phyloP scores from a whole-genome alignment of 495 filamentous ascomycete genomes.

The Monascus purpureus region DNA sequence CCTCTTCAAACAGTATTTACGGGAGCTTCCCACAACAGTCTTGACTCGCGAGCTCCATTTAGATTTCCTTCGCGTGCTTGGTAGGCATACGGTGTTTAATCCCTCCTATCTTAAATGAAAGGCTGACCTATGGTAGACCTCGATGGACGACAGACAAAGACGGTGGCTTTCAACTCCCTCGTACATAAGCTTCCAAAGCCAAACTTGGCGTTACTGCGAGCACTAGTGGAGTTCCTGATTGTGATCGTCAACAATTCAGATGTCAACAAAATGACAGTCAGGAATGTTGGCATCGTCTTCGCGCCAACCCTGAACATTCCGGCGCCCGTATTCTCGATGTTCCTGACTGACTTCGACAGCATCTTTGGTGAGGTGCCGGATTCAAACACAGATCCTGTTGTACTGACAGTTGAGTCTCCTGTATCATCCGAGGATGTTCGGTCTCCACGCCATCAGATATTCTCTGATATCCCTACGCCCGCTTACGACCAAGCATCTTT shows the following conservation, averaged over 20 bases:
- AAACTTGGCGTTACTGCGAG: slow-evolving; percentile 67
- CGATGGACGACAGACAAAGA: slow-evolving; percentile 59
- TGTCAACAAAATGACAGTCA: slow-evolving; percentile 94
- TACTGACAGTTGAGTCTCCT: slow-evolving; percentile 29
- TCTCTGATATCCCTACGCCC: slow-evolving; percentile 54
- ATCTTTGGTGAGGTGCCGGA: slow-evolving; percentile 57
- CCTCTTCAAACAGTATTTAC: slow-evolving; percentile 83
- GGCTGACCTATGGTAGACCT: slow-evolving; percentile 29
- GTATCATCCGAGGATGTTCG: slow-evolving; percentile 46
- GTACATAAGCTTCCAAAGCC: slow-evolving; percentile 68
- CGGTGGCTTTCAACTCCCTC: slow-evolving; percentile 69
- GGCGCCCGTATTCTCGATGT: slow-evolving; percentile 82
- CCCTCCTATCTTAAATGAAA: background rate
- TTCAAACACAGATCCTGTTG: slow-evolving; percentile 13
- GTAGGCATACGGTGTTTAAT: slow-evolving; percentile 33
- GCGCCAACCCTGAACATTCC: slow-evolving; percentile 97
- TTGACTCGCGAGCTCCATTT: slow-evolving; percentile 81
- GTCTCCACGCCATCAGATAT: slow-evolving; percentile 54
- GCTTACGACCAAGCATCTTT: slow-evolving; percentile 50
- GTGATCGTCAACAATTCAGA: slow-evolving; percentile 79
- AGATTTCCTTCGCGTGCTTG: slow-evolving; percentile 75
- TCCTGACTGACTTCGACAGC: slow-evolving; percentile 75
- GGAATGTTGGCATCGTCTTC: slow-evolving; percentile 96
- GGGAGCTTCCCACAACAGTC: slow-evolving; percentile 82
- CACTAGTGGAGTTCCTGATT: slow-evolving; percentile 74